phyloP scores from a whole-genome alignment of 371 early-diverging fungal species.

The Mucor racemosus region DNA sequence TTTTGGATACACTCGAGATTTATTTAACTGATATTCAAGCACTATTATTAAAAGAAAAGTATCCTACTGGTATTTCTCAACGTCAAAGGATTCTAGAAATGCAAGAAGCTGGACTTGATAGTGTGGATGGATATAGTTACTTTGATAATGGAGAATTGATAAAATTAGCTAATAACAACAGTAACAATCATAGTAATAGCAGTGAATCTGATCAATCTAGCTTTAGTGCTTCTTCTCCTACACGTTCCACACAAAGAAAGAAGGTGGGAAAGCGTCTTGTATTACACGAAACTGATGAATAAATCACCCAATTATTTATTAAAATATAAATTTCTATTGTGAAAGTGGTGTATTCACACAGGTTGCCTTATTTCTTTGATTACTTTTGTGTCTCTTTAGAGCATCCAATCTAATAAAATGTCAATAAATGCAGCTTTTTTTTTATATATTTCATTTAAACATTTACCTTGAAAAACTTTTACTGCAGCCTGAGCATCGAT shows the following conservation, averaged over 20 bases:
- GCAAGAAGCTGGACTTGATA: slow-evolving; percentile 42
- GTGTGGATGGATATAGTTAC: slow-evolving; percentile 52
- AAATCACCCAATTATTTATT: neutral
- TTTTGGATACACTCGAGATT: slow-evolving; percentile 48
- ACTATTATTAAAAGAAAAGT: slow-evolving; percentile 52
- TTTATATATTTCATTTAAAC: neutral
- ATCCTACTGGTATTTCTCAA: slow-evolving; percentile 50
- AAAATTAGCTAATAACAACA: neutral
- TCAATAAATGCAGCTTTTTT: neutral
- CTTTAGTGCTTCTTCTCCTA: slow-evolving; percentile 1
- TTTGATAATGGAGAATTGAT: slow-evolving; percentile 49
- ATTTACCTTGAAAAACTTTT: slow-evolving; percentile 73
- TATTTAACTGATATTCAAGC: slow-evolving; percentile 50
- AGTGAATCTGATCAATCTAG: slow-evolving; percentile 15
- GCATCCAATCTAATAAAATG: slow-evolving; percentile 48
- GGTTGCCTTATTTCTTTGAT: slow-evolving; percentile 44
- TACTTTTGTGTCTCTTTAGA: slow-evolving; percentile 54
- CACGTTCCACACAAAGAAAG: slow-evolving; percentile 20
- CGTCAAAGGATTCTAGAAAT: slow-evolving; percentile 47
- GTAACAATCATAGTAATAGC: neutral
- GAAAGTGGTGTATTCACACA: slow-evolving; percentile 17
- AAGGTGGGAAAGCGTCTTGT: slow-evolving; percentile 46
- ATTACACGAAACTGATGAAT: slow-evolving; percentile 37
- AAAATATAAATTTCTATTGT: slow-evolving; percentile 1
- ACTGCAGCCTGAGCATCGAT: slow-evolving; percentile 81